Base-by-base conservation (phyloP, 768 basidiomycete species). In the Suillus plorans region DNA sequence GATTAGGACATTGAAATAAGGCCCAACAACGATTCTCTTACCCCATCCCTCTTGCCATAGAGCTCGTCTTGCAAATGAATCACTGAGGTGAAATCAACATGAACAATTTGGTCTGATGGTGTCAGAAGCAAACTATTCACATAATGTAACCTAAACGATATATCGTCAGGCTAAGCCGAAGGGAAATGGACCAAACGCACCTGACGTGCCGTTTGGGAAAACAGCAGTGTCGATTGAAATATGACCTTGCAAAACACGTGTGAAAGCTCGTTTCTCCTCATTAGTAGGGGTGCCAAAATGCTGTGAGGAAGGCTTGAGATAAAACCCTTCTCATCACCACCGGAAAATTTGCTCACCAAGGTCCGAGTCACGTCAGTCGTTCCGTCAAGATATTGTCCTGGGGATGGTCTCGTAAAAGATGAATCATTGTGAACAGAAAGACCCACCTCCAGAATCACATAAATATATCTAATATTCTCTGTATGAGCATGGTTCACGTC, bases 291-390 rank as follows among this genome's bases (percentile, higher is more conserved):
- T 87, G 36, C 94, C 95, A 72, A 98, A 99, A 73, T 98, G 95
- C 89, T 94, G 64, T 36, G 45, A 58, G 12, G 18, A 63, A n/a
- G 20, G 66, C 22, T 61, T 25, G 42, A 31, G 36, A 61, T 59
- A 9, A 36, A 8, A 3, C 13, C 16, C 61, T 31, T 41, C 61
- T 37, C 60, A 28, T 44, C 25, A 31, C 8, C 37, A 36, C 28
- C 14, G 39, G 36, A 16, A 59, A 6, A 61, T 25, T 31, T 42
- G 60, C 85, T 69, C 71, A 90, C 92, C 88, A 87, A 90, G 66
- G 94, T 97, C 50, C 96, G 82, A 1, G 95, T 97, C 18, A 92
- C 91, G 72, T 99, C 97, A 1, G 97, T 99, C 0, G 97, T 99
- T 12, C 97, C 97, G 69, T 99, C 97, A 41, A 86, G 74, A 78